Evolutionary conservation across 1,284 basidiomycete genomes (phyloP).

Genomic region (Cystobasidium sp.): DNA sequence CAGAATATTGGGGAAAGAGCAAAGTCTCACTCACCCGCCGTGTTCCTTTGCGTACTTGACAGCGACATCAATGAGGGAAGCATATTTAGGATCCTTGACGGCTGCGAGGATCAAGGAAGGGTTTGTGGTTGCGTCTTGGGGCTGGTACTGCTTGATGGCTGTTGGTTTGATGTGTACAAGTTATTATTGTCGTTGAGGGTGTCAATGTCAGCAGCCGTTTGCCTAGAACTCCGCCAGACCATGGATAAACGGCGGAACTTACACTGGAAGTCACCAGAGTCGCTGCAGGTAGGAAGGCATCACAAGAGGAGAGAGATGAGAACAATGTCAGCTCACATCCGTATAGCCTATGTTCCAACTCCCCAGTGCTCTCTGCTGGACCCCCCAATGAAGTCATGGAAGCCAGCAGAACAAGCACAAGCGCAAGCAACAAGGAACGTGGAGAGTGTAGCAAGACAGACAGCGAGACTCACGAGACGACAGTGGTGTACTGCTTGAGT

Average conservation of each 20-base stretch:
- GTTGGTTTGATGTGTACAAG: too few species aligned
- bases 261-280: conserved; percentile 59
- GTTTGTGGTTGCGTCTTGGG: conserved; percentile 92
- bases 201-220: too few species aligned
- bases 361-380: not conserved
- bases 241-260: too few species aligned
- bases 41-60: conserved; percentile 80
- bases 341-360: not conserved
- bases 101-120: conserved; percentile 84
- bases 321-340: not conserved
- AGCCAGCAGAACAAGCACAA: not conserved
- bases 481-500: conserved; percentile 86
- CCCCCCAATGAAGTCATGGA: not conserved
- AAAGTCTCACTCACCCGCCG: conserved; percentile 62
- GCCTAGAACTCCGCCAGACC: too few species aligned
- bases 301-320: not conserved
- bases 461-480: conserved; percentile 89
- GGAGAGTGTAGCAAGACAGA: conserved; percentile 2
- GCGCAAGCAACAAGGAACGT: not conserved
- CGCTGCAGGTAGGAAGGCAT: conserved; percentile 18
- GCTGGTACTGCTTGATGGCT: conserved; percentile 72
- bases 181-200: too few species aligned
- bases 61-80: conserved; percentile 80
- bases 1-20: conserved; percentile 2
- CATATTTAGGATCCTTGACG: conserved; percentile 85